These are phyloP conservation scores for Gossypium thurberi DNA, from an alignment of 345 rosid species.

Conservation along the genomic window DNA sequence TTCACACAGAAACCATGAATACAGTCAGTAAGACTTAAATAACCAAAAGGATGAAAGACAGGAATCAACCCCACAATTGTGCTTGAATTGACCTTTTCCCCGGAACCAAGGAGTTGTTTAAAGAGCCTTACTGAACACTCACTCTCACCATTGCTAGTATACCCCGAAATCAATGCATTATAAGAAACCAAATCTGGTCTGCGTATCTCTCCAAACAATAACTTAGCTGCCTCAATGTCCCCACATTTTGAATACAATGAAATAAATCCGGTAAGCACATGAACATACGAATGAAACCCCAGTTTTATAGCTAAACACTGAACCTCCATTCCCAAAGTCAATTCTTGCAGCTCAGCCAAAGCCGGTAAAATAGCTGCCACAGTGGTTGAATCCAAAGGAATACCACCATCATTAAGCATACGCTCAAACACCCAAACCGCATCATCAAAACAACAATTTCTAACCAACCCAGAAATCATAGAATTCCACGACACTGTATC, in stretches of 20 bases:
- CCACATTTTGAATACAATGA: slow-evolving; percentile 49
- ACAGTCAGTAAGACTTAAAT: slow-evolving; percentile 34
- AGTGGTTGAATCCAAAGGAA: slow-evolving; percentile 36
- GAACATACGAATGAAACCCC: slow-evolving; percentile 37
- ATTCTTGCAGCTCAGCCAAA: slow-evolving; percentile 44
- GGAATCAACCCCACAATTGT: slow-evolving; percentile 63
- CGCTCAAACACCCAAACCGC: slow-evolving; percentile 32
- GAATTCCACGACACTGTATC: slow-evolving; percentile 58
- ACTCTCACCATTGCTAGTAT: slow-evolving; percentile 38
- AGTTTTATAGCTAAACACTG: slow-evolving; percentile 42
- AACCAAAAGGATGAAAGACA: slow-evolving; percentile 47
- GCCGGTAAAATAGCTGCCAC: slow-evolving; percentile 54
- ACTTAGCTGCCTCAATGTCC: slow-evolving; percentile 30
- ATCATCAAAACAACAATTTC: slow-evolving; percentile 36
- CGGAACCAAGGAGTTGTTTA: slow-evolving; percentile 35
- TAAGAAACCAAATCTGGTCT: slow-evolving; percentile 49
- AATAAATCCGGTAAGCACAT: slow-evolving; percentile 48
- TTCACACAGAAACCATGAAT: slow-evolving; percentile 46
- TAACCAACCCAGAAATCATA: slow-evolving; percentile 44
- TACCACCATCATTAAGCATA: slow-evolving; percentile 32
- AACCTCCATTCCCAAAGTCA: slow-evolving; percentile 43
- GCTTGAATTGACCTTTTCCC: slow-evolving; percentile 40
- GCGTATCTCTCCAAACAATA: slow-evolving; percentile 38
- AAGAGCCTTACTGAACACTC: slow-evolving; percentile 40
- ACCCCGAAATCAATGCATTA: slow-evolving; percentile 67